Evolutionary conservation across 139 green algal genomes (phyloP), one percentile per base, ranked within the genome.

Genomic region (Coccomyxa sp.): DNA sequence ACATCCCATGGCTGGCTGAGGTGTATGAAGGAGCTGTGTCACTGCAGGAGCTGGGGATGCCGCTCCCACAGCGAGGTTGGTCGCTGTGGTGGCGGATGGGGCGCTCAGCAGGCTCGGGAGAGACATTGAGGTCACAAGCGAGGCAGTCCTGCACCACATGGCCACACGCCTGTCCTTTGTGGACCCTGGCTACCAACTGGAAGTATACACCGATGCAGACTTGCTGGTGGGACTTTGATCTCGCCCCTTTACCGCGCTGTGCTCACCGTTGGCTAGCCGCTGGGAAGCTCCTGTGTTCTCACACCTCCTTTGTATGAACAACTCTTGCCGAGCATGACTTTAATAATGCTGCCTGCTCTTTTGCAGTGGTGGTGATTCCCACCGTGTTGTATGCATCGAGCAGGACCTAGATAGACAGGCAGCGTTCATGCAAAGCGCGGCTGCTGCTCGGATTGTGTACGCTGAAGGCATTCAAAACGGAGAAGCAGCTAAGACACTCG

Each of bases 111-210:
- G 80, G 0, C 79, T 86, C 21, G 87, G 85, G 32, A 30, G n/a
- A 28, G 31, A 80, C 30, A 38, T 57, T 32, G 74, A 78, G 14
- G 71, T 80, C 13, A 81, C 63, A 14, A 94, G 90, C 90, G 82
- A 84, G 10, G 83, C 88, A 51, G 86, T 95, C 17, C 77, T 92
- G 12, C 30, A 80, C 15, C 92, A 95, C 83, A 90, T 89, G 13
- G 87, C 86, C 7, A 81, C 89, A 78, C 83, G 89, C 0, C 75
- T 95, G 27, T 30, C 82, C 27, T 94, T 89, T 90, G 79, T 76
- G 13, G 86, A 95, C 32, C 79, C 82, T 3, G 0, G 76, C 17
- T 92, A 91, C 82, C 77, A 84, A 23, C 84, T 94, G 79, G 32
- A 84, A 10, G 77, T 90, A 13, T 82, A 89, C 51, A 84, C 63